A percentile compares a stretch with the other conserved stretches of the same genome.
Conservation (phyloP, 257 asterid species). For the Lithospermum erythrorhizon region DNA sequence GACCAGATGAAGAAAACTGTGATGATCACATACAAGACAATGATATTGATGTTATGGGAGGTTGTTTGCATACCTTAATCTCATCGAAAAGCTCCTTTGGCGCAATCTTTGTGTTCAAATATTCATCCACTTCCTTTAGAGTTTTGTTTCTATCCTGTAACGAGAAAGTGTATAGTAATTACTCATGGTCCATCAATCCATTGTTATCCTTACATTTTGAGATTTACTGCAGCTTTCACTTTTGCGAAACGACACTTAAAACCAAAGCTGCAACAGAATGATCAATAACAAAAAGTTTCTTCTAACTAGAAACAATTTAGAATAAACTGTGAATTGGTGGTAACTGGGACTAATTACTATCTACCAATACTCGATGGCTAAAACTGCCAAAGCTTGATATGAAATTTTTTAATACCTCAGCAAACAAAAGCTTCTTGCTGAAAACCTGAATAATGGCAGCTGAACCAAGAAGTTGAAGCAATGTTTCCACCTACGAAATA, state of each 20-base stretch:
- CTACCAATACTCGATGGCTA: not conserved
- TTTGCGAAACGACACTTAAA: not conserved
- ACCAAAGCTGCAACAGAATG: too few species aligned
- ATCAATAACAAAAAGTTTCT: not conserved
- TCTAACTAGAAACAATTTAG: not conserved
- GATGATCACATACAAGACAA: not conserved
- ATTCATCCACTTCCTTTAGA: conserved; percentile 54
- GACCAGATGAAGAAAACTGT: not conserved
- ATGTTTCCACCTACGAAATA: conserved; percentile 62
- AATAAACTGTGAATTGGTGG: not conserved
- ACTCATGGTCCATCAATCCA: not conserved
- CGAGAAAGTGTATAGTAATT: conserved; percentile 13
- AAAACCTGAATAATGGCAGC: conserved; percentile 71
- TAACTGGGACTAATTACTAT: not conserved
- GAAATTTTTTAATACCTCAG: conserved; percentile 46
- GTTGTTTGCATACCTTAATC: conserved; percentile 44
- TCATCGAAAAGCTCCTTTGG: conserved; percentile 81
- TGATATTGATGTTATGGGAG: not conserved
- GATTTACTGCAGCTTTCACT: not conserved
- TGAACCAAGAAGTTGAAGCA: conserved; percentile 83
- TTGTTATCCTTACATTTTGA: not conserved
- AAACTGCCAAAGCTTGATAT: not conserved
- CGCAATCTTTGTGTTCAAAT: conserved; percentile 58
- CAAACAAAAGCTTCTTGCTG: conserved; percentile 78
- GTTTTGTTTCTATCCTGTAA: conserved; percentile 87